A percentile compares a stretch with the other conserved stretches of the same genome.
These are phyloP conservation scores for Ramaria rubella DNA, from an alignment of 768 basidiomycete species.

Conservation along the genomic window DNA sequence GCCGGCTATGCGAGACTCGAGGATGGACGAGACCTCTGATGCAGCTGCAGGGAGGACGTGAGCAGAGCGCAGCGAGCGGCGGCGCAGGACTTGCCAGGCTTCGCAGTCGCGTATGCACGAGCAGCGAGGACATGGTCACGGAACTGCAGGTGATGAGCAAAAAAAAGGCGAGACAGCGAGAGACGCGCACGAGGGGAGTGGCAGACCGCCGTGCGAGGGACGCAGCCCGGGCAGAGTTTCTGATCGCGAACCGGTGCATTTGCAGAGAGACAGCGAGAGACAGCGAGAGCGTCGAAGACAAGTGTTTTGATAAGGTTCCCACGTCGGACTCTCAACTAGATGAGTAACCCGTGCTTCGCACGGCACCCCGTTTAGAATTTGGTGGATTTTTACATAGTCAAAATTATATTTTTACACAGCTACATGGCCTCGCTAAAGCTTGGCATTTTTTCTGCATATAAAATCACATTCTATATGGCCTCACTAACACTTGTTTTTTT, in stretches of 20 bases:
- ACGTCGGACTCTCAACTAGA: conserved; percentile 7
- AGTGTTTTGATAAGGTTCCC: conserved; percentile 14
- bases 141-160: conserved; percentile 11
- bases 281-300: conserved; percentile 42
- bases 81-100: conserved; percentile 68
- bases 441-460: no score
- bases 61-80: conserved; percentile 19
- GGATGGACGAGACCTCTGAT: conserved; percentile 98
- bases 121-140: conserved; percentile 36
- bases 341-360: no score
- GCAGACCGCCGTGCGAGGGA: conserved; percentile 46
- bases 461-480: no score
- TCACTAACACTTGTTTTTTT: no score
- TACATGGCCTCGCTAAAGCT: no score
- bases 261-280: conserved; percentile 36
- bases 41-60: conserved; percentile 58
- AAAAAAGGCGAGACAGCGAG: conserved; percentile 15
- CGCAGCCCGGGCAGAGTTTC: conserved; percentile 76
- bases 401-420: no score
- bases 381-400: no score
- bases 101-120: conserved; percentile 95
- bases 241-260: conserved; percentile 82
- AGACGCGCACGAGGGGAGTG: conserved; percentile 48
- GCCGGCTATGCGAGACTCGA: conserved; percentile 97
- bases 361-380: no score